Evolutionary conservation across 2,329 filamentous ascomycete genomes (phyloP), one percentile per base, ranked within the genome.

Genomic region (Phialemonium atrogriseum): DNA sequence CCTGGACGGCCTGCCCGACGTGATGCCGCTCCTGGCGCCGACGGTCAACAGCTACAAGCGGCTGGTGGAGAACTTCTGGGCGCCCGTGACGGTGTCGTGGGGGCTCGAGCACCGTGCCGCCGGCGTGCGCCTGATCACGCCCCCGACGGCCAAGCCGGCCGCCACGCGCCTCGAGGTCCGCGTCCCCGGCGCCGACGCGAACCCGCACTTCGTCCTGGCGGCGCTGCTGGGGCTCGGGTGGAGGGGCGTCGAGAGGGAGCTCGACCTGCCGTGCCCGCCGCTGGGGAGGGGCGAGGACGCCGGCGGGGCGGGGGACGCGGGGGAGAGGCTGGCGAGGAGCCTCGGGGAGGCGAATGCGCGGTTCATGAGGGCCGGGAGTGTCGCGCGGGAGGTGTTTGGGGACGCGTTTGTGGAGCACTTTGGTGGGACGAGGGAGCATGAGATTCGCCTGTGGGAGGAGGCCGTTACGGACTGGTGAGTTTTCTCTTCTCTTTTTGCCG

Each of bases 41-140:
- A 98, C 86, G 1, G 75, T 98, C 51, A 98, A 98, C 69, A 94
- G 85, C 39, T 98, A 98, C 69, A 98, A 98, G 63, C 80, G 91
- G 4, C 72, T 98, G 1, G 91, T 98, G 3, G 91, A 98, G 65
- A 96, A 96, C 62, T 96, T 95, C 61, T 98, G 91, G 91, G 91
- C 91, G 0, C 91, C 91, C 0, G 91, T 98, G 5, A 95, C 89
- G 0, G 91, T 96, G 0, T 94, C 86, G 0, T 98, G 91, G 91
- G 91, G 91, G 1, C 64, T 95, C 5, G 91, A 96, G 59, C 89
- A 98, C 55, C 84, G 91, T 39, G 88, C 87, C 5, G 89, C 91
- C 1, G 93, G 84, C 0, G 82, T 98, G 43, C 76, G 91, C 12
- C 60, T 98, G 20, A 95, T 98, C 44, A 77, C 85, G 0, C 89